These are phyloP conservation scores for Saccharomyces kudriavzevii DNA, from an alignment of 805 yeast species.

Conservation along the genomic window DNA sequence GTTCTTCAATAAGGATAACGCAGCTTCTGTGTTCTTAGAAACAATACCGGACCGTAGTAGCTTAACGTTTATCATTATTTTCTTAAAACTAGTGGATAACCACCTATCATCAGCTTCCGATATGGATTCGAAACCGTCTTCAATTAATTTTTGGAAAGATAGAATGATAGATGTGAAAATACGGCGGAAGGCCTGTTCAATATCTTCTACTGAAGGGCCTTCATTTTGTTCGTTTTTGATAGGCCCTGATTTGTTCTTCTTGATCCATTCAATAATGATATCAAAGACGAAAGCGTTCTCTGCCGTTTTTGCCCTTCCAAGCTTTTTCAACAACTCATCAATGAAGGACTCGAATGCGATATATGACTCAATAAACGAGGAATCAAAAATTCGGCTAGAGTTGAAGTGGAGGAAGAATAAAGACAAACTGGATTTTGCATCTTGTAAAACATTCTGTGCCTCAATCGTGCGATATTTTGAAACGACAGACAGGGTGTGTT, in stretches of 20 bases:
- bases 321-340: conserved; percentile 17
- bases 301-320: conserved; percentile 35
- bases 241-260: conserved; percentile 4
- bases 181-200: conserved; percentile 43
- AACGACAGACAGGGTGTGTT: conserved; percentile 14
- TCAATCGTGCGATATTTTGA: background rate
- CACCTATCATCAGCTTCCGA: conserved; percentile 57
- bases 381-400: conserved; percentile 11
- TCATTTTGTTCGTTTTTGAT: background rate
- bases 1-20: conserved; percentile 30
- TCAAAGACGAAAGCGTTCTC: conserved; percentile 41
- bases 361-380: conserved; percentile 6
- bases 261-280: conserved; percentile 41
- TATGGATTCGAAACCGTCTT: conserved; percentile 29
- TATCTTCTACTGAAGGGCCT: conserved; percentile 22
- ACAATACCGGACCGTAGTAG: conserved; percentile 36
- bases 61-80: conserved; percentile 36
- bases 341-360: conserved; percentile 25
- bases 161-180: conserved; percentile 54
- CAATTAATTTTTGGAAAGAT: conserved; percentile 54
- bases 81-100: conserved; percentile 46
- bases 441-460: conserved; percentile 15
- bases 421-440: conserved; percentile 10
- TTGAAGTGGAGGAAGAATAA: background rate
- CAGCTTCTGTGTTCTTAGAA: conserved; percentile 28